Evolutionary conservation across 2,329 filamentous ascomycete species (phyloP).

Genomic region (Pezicula carpinea): DNA sequence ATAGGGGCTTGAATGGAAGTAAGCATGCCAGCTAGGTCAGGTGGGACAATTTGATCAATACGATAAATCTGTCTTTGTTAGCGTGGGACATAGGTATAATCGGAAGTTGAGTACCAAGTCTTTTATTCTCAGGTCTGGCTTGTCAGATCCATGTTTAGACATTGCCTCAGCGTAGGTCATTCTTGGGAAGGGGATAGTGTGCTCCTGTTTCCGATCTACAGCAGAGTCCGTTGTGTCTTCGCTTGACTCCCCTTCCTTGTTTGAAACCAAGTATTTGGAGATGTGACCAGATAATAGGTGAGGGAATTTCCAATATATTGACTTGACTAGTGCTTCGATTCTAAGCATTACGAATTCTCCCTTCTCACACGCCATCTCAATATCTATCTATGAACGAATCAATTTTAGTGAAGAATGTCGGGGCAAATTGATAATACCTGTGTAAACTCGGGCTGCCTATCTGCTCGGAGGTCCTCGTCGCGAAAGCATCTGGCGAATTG

Average conservation of each 20-base stretch:
- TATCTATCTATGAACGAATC: slow-evolving; percentile 59
- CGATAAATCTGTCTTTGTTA: slow-evolving; percentile 52
- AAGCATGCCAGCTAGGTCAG: slow-evolving; percentile 70
- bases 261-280: slow-evolving; percentile 1
- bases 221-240: not conserved
- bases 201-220: slow-evolving; percentile 1
- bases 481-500: slow-evolving; percentile 94
- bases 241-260: no score
- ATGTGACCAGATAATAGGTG: not conserved
- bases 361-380: slow-evolving; percentile 85
- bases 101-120: slow-evolving; percentile 46
- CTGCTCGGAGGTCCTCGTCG: slow-evolving; percentile 88
- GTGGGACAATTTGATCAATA: slow-evolving; percentile 58
- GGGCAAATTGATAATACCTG: slow-evolving; percentile 49
- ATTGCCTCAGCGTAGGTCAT: slow-evolving; percentile 76
- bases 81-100: not conserved
- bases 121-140: slow-evolving; percentile 79
- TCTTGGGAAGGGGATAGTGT: slow-evolving; percentile 13
- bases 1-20: slow-evolving; percentile 62
- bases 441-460: slow-evolving; percentile 94
- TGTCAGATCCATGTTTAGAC: slow-evolving; percentile 78
- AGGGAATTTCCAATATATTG: slow-evolving; percentile 16
- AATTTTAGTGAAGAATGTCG: slow-evolving; percentile 1
- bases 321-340: slow-evolving; percentile 23
- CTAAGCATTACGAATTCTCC: slow-evolving; percentile 63